phyloP scores from a whole-genome alignment of 2,329 filamentous ascomycete species.

The Diaporthe sp. region DNA sequence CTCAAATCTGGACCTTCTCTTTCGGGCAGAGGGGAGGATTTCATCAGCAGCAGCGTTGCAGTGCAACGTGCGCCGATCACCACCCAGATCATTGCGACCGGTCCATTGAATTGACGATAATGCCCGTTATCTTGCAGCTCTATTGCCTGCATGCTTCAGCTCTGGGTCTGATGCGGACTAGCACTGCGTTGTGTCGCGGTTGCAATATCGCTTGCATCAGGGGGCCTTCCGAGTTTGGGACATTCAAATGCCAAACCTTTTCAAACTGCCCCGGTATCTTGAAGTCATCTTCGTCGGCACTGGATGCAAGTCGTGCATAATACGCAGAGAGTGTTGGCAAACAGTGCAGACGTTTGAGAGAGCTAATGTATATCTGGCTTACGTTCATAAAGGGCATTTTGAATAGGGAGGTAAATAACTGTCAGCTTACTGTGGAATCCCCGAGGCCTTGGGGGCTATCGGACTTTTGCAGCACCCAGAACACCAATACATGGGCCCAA shows the following conservation, averaged over 20 bases:
- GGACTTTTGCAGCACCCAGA: background rate
- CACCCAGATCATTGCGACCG: background rate
- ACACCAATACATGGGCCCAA: background rate
- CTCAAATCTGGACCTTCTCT: conserved; percentile 20
- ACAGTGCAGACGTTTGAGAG: background rate
- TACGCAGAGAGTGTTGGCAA: background rate
- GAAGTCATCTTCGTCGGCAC: background rate
- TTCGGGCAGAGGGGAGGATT: background rate
- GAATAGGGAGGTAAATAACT: background rate
- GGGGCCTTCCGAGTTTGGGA: background rate
- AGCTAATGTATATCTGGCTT: background rate
- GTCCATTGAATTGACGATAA: background rate
- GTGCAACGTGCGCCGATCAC: background rate
- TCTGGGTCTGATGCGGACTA: background rate
- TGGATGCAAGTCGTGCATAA: background rate
- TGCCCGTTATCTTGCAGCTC: background rate
- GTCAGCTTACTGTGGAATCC: background rate
- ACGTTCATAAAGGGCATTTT: too few species aligned
- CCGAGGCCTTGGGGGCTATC: background rate
- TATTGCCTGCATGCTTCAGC: conserved; percentile 17
- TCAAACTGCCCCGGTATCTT: background rate
- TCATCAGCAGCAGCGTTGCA: background rate
- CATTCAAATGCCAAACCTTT: background rate
- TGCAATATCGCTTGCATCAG: background rate
- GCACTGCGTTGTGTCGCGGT: background rate